Evolutionary conservation across 805 yeast genomes (phyloP), one percentile per base, ranked within the genome.

Genomic region (Kazachstania viticola): DNA sequence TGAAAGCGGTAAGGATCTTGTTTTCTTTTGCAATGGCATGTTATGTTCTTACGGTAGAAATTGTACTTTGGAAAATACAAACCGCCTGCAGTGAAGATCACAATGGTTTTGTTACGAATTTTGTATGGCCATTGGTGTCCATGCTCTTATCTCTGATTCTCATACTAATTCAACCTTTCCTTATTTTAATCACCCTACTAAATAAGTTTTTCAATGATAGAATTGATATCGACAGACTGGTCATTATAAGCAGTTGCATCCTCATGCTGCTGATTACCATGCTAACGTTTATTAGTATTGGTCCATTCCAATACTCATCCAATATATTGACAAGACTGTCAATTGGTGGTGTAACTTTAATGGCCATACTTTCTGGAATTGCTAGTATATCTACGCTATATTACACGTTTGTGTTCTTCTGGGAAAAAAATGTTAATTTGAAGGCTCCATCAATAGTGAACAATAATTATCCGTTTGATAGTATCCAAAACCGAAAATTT

Each of bases 301-400:
- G 60, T 2, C 60, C 60, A 12, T 55, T 52, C 30, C 25, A 37
- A 11, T 42, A 45, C 33, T 39, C 57, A 1, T 30, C 38, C 4
- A 52, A 46, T 37, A 39, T 54, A 30, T 36, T 55, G 21, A 55
- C 60, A 5, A 54, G 49, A 33, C 21, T 54, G 12, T 54, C 60
- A 5, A 42, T 55, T 4, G 44, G 45, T 3, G 60, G 60, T 14
- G 54, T 52, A 1, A 49, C 55, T 2, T 21, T 54, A 9, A 47
- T 55, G 55, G 56, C 58, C 5, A 34, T 41, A 13, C 32, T 55
- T 21, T 54, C 60, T 2, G 58, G 56, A 3, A 38, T 55, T 17
- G 60, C 59, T 4, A 48, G 57, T 24, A 48, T 48, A 1, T 54
- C 60, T 2, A 51, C 57, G 2, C 37, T 49, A 3, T 52, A 49